Evolutionary conservation across 768 basidiomycete species (phyloP), one percentile per base, ranked within the genome.

Genomic region (Suillus decipiens): DNA sequence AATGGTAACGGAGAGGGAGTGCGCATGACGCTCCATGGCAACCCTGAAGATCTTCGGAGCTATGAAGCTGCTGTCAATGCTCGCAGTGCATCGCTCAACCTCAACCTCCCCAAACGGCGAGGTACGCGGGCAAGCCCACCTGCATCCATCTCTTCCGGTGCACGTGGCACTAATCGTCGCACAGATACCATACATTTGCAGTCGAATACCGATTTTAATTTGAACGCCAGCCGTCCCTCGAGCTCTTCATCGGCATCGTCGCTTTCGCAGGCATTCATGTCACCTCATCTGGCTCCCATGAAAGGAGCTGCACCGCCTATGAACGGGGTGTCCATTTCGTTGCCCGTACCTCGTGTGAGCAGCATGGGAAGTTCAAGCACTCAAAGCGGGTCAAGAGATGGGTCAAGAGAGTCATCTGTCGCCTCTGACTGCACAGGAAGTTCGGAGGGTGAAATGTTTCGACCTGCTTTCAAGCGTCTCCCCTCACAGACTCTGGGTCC

Each of bases 1-100:
- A 68, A 65, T 28, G 73, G 62, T 3, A 68, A 72, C n/a, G 56
- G 37, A 41, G 56, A 57, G 39, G 79, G 72, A 47, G 71, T 74
- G 72, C 76, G 80, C 22, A 76, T 78, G 60, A 82, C 81, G 34
- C 60, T 79, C 48, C 80, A 84, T 59, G 81, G 71, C 8, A 77
- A 78, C 43, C 70, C 78, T 48, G 90, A 93, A 15, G 90, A 92
- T 67, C 66, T 93, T 64, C 78, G 82, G 63, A 84, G 84, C 62
- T 93, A 93, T 63, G 88, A 91, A 70, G 89, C 88, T 47, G 91
- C 91, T 5, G 86, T 92, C 17, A 74, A 90, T 60, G 89, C 90
- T 37, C 79, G 89, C 59, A 87, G 82, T 70, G 80, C 89, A 24
- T 83, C 87, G 1, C 81, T 84, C 62, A 82, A 78, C 62, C 72